A percentile compares a stretch with the other conserved stretches of the same genome.
phyloP scores from a whole-genome alignment of 1,284 basidiomycete genomes.

The Melampsora americana region DNA sequence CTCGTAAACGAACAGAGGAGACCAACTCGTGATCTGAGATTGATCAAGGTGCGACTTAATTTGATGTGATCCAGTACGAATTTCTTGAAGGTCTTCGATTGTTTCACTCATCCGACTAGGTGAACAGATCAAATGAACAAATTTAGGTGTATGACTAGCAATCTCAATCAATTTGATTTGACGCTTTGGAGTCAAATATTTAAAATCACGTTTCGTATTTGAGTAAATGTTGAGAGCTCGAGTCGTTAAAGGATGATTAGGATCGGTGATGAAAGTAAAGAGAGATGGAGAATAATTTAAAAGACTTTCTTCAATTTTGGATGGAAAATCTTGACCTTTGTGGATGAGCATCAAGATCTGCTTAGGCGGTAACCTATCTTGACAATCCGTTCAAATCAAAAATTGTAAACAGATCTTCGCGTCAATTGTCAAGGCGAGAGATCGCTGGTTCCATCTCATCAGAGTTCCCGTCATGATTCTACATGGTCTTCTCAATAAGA shows the following conservation, averaged over 20 bases:
- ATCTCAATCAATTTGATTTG: slow-evolving; percentile 14
- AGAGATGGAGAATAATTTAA: slow-evolving; percentile 19
- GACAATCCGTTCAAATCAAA: no score
- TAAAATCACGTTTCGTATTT: slow-evolving; percentile 28
- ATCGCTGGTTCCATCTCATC: no score
- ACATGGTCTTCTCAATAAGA: no score
- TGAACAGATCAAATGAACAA: slow-evolving; percentile 32
- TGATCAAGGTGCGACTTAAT: not conserved
- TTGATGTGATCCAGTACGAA: not conserved
- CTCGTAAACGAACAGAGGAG: slow-evolving; percentile 24
- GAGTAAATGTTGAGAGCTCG: slow-evolving; percentile 31
- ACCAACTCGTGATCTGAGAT: not conserved
- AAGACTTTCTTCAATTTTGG: slow-evolving; percentile 5
- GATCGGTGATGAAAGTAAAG: slow-evolving; percentile 29
- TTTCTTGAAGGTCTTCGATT: not conserved
- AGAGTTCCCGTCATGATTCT: no score
- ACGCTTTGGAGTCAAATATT: slow-evolving; percentile 26
- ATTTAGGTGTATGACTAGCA: slow-evolving; percentile 3
- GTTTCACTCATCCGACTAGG: slow-evolving; percentile 2
- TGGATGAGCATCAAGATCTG: slow-evolving; percentile 35
- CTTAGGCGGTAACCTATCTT: slow-evolving; percentile 19
- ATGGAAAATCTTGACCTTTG: slow-evolving; percentile 14
- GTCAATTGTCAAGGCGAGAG: no score
- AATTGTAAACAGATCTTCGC: not conserved
- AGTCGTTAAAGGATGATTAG: slow-evolving; percentile 18